These are phyloP conservation scores for Agroathelia rolfsii DNA, from an alignment of 1,284 basidiomycete genomes.

Conservation along the genomic window DNA sequence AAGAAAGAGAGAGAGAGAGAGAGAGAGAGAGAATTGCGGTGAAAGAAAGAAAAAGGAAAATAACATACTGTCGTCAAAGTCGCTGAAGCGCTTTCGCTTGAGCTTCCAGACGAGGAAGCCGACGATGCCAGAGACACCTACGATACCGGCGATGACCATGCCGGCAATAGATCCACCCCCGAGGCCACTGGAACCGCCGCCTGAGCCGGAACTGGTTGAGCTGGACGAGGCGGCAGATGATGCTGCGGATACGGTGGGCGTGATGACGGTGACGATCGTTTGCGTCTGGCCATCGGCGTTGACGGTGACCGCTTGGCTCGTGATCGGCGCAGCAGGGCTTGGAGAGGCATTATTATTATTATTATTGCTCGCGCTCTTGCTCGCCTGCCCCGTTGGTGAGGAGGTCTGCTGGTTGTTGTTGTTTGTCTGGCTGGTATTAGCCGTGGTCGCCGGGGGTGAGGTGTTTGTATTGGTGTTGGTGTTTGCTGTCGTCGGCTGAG, in stretches of 20 bases:
- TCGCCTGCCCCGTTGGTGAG: slow-evolving; percentile 6
- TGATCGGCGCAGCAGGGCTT: slow-evolving; percentile 15
- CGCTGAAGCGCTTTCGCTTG: slow-evolving; percentile 60
- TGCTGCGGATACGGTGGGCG: slow-evolving; percentile 8
- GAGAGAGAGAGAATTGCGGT: slow-evolving; percentile 3
- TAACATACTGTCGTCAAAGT: slow-evolving; percentile 68
- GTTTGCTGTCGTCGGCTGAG: slow-evolving; percentile 10
- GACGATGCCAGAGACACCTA: slow-evolving; percentile 57
- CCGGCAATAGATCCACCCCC: slow-evolving; percentile 66
- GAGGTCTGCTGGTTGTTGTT: slow-evolving; percentile 8
- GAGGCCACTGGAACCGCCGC: slow-evolving; percentile 25
- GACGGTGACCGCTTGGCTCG: slow-evolving; percentile 13
- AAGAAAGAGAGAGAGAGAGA: slow-evolving; percentile 8
- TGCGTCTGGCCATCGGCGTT: slow-evolving; percentile 12
- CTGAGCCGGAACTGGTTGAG: slow-evolving; percentile 7
- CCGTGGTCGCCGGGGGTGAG: slow-evolving; percentile 14
- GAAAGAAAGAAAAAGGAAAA: slow-evolving; percentile 8
- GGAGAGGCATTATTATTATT: slow-evolving; percentile 10
- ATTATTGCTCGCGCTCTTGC: slow-evolving; percentile 1
- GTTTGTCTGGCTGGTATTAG: slow-evolving; percentile 9
- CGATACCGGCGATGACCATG: slow-evolving; percentile 66
- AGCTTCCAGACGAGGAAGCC: slow-evolving; percentile 77
- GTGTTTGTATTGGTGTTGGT: slow-evolving; percentile 12
- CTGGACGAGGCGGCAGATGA: slow-evolving; percentile 8
- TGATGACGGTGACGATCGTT: slow-evolving; percentile 8